Evolutionary conservation across 768 basidiomycete genomes (phyloP).

Genomic region (Amanita rubescens): DNA sequence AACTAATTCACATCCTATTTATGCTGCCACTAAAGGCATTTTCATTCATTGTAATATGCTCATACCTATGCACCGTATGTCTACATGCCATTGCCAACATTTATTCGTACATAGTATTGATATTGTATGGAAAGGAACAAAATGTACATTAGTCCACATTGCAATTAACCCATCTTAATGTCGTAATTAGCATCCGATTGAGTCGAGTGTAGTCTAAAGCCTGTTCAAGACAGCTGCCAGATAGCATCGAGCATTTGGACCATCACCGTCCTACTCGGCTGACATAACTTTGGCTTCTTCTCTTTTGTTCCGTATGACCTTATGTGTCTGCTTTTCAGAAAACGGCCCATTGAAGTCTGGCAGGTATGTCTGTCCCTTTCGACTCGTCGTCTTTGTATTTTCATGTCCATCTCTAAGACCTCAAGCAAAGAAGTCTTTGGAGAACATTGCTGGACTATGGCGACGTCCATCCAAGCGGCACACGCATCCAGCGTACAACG

Average conservation of each 20-base stretch:
- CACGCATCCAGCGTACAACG: not conserved
- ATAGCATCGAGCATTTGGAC: not conserved
- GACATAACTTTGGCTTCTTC: not conserved
- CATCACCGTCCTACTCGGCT: not conserved
- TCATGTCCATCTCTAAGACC: not conserved
- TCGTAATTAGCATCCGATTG: not conserved
- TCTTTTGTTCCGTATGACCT: not conserved
- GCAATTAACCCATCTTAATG: not conserved
- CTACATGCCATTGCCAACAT: conserved; percentile 1
- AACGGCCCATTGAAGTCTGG: not conserved
- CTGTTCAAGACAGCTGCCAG: not conserved
- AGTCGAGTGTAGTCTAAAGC: no score
- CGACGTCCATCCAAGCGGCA: not conserved
- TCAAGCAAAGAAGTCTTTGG: not conserved
- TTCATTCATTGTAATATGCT: conserved; percentile 2
- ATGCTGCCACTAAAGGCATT: not conserved
- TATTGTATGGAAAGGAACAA: conserved; percentile 4
- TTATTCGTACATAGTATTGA: conserved; percentile 2
- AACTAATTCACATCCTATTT: not conserved
- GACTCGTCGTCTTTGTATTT: not conserved
- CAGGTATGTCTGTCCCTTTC: not conserved
- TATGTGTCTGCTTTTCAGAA: not conserved
- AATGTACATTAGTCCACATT: conserved; percentile 4
- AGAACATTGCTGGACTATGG: not conserved
- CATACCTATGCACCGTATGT: conserved; percentile 7